Conservation (phyloP, 2,329 filamentous ascomycete species). For the Fusarium sp. region DNA sequence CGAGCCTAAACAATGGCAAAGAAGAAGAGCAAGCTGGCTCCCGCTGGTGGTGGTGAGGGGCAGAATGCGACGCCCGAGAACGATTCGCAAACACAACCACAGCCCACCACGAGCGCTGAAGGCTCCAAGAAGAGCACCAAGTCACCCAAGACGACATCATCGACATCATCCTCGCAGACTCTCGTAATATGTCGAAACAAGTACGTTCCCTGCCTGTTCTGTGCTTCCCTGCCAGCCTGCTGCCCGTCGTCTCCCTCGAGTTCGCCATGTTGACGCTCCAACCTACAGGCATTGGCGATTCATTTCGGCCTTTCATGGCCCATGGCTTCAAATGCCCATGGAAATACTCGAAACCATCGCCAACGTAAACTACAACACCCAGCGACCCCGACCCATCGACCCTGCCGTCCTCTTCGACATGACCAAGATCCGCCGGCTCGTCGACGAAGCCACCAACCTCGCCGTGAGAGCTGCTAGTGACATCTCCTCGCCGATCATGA, state of each 20-base stretch:
- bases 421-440: slow-evolving; percentile 82
- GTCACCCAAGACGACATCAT: slow-evolving; percentile 13
- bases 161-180: slow-evolving; percentile 23
- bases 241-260: neutral
- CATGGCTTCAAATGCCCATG: slow-evolving; percentile 83
- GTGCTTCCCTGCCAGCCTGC: slow-evolving; percentile 1
- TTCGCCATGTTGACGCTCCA: slow-evolving; percentile 24
- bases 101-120: slow-evolving; percentile 15
- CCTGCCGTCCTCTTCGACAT: slow-evolving; percentile 86
- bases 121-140: slow-evolving; percentile 29
- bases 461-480: slow-evolving; percentile 83
- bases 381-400: slow-evolving; percentile 81
- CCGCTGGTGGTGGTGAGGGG: slow-evolving; percentile 50
- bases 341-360: slow-evolving; percentile 84
- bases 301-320: slow-evolving; percentile 85
- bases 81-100: slow-evolving; percentile 21
- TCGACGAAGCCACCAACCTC: slow-evolving; percentile 84
- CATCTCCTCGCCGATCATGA: slow-evolving; percentile 73
- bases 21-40: slow-evolving; percentile 64
- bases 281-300: slow-evolving; percentile 81
- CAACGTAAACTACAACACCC: slow-evolving; percentile 82
- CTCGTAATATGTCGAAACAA: slow-evolving; percentile 70
- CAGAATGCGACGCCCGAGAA: slow-evolving; percentile 24
- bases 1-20: slow-evolving; percentile 55
- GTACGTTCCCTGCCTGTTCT: slow-evolving; percentile 58